These are phyloP conservation scores for Rasamsonia emersonii DNA, from an alignment of 2,329 filamentous ascomycete genomes.

Conservation along the genomic window DNA sequence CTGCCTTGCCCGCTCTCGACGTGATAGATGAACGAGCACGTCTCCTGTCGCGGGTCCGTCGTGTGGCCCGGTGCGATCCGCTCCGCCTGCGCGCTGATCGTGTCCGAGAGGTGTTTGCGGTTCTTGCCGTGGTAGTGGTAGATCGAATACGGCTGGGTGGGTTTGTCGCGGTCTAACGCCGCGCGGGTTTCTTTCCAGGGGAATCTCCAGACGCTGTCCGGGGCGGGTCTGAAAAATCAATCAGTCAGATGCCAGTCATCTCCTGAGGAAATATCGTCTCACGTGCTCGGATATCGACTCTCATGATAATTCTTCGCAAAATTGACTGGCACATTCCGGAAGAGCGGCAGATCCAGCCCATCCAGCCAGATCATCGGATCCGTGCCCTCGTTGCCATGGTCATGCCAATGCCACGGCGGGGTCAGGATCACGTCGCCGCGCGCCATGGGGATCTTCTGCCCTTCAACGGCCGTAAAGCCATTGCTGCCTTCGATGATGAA, in stretches of 20 bases:
- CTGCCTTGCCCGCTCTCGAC: conserved; percentile 39
- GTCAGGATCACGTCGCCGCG: conserved; percentile 48
- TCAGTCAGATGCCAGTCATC: too few species aligned
- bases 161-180: conserved; percentile 20
- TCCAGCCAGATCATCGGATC: conserved; percentile 51
- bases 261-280: conserved; percentile 40
- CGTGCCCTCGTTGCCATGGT: conserved; percentile 47
- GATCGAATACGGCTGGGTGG: neutral
- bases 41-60: conserved; percentile 36
- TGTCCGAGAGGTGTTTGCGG: conserved; percentile 15
- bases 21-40: conserved; percentile 43
- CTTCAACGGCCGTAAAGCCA: conserved; percentile 48
- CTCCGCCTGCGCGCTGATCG: conserved; percentile 38
- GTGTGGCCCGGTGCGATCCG: conserved; percentile 27
- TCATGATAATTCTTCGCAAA: conserved; percentile 46
- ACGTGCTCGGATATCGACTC: conserved; percentile 40
- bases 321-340: conserved; percentile 43
- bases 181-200: conserved; percentile 17
- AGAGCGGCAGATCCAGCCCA: conserved; percentile 46
- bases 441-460: conserved; percentile 41
- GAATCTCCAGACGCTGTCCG: conserved; percentile 14
- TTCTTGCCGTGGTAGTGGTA: neutral
- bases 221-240: conserved; percentile 31
- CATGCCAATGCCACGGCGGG: conserved; percentile 49
- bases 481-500: conserved; percentile 35